These are phyloP conservation scores for Trichosporon sp. DNA, from an alignment of 1,284 basidiomycete species.

Conservation along the genomic window DNA sequence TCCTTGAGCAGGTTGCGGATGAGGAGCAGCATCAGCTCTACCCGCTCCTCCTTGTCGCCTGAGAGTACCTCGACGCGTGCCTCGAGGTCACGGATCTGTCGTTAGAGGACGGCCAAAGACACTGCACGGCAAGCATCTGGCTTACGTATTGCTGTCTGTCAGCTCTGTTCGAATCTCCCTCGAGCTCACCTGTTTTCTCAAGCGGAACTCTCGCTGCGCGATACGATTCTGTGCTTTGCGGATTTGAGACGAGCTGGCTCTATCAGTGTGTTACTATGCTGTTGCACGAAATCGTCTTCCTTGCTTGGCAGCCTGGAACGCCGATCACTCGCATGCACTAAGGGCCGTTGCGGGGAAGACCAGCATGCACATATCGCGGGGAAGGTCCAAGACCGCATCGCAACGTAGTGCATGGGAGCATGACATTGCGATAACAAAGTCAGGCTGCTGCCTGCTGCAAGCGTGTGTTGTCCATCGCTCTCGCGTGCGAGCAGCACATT, in stretches of 20 bases:
- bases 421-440: background rate
- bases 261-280: slow-evolving; percentile 4
- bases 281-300: background rate
- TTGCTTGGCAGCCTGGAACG: background rate
- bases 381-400: background rate
- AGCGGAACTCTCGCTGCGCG: slow-evolving; percentile 83
- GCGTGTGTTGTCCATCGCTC: background rate
- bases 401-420: background rate
- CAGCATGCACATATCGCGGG: background rate
- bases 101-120: background rate
- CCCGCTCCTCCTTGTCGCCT: slow-evolving; percentile 77
- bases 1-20: slow-evolving; percentile 82
- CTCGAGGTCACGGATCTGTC: slow-evolving; percentile 83
- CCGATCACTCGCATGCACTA: background rate
- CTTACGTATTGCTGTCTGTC: slow-evolving; percentile 40
- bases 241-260: slow-evolving; percentile 25
- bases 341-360: background rate
- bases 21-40: slow-evolving; percentile 72
- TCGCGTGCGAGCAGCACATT: no score
- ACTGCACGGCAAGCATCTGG: background rate
- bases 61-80: slow-evolving; percentile 84
- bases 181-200: slow-evolving; percentile 75
- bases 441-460: background rate
- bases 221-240: slow-evolving; percentile 70
- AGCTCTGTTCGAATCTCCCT: background rate